Evolutionary conservation across 2,329 filamentous ascomycete genomes (phyloP).

Genomic region (Neurospora sp.): DNA sequence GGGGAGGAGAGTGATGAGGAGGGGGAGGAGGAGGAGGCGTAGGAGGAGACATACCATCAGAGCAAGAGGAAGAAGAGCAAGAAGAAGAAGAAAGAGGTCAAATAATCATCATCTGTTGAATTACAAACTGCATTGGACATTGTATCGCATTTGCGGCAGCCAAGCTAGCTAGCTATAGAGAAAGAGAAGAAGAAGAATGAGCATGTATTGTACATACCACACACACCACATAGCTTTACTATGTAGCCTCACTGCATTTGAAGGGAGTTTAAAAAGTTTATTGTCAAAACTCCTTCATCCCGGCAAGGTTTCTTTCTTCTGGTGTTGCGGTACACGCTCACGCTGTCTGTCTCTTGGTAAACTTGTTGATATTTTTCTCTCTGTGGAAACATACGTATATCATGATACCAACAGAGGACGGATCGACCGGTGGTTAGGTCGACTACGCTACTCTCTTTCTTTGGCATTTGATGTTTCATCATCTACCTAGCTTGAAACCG

Average conservation of each 20-base stretch:
- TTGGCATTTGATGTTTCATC: background rate
- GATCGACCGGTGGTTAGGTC: background rate
- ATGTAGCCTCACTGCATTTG: background rate
- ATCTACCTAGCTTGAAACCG: background rate
- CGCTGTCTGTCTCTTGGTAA: background rate
- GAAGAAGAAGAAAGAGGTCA: background rate
- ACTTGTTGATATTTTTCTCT: background rate
- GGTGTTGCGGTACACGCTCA: background rate
- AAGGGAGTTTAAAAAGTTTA: background rate
- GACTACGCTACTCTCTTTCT: background rate
- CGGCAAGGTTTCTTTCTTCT: background rate
- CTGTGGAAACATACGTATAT: background rate
- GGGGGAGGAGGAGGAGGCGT: conserved; percentile 10
- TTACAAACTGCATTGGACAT: background rate
- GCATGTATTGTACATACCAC: background rate
- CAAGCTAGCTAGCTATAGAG: background rate
- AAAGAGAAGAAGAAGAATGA: background rate
- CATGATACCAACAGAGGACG: background rate
- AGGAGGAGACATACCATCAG: background rate
- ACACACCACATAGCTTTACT: background rate
- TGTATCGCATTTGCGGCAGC: background rate
- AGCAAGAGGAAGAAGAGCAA: background rate
- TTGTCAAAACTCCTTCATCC: background rate
- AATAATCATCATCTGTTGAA: background rate
- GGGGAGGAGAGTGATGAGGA: no score